These are phyloP conservation scores for Pterula multifida DNA, from an alignment of 1,284 basidiomycete genomes.

Conservation along the genomic window DNA sequence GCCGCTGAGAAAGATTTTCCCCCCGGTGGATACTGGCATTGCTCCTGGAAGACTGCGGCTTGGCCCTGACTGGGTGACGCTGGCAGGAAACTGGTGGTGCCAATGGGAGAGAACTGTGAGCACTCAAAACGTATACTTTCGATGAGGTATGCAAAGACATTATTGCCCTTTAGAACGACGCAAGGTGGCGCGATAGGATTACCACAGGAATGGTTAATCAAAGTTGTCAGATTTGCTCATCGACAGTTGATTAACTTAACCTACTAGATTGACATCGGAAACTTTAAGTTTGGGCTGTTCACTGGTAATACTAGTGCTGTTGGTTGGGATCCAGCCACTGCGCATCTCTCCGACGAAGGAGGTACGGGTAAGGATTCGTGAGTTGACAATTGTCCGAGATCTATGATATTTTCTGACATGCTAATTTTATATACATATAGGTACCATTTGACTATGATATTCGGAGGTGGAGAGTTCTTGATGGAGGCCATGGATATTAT, in stretches of 20 bases:
- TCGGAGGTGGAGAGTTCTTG: conserved; percentile 31
- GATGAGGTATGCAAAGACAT: conserved; percentile 1
- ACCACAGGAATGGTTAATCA: conserved; percentile 25
- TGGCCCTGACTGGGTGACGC: conserved; percentile 29
- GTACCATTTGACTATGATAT: conserved; percentile 28
- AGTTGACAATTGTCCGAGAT: conserved; percentile 9
- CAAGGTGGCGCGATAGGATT: conserved; percentile 24
- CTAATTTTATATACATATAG: conserved; percentile 10
- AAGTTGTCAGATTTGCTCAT: background rate
- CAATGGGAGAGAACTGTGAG: conserved; percentile 30
- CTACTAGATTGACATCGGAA: conserved; percentile 22
- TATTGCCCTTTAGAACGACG: conserved; percentile 18
- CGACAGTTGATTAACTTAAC: background rate
- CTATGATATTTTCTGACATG: too few relatives aligned
- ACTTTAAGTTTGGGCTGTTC: conserved; percentile 26
- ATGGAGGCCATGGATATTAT: conserved; percentile 30
- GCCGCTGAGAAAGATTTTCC: conserved; percentile 26
- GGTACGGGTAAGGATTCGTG: conserved; percentile 23
- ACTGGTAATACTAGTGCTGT: conserved; percentile 26
- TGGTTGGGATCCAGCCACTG: conserved; percentile 29
- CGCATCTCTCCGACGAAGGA: conserved; percentile 27
- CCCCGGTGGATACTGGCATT: conserved; percentile 20
- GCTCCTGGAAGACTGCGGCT: conserved; percentile 27
- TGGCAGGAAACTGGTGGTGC: conserved; percentile 31
- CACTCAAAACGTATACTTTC: background rate